These are phyloP conservation scores for Cytospora chrysosperma DNA, from an alignment of 2,329 filamentous ascomycete genomes.

Conservation along the genomic window DNA sequence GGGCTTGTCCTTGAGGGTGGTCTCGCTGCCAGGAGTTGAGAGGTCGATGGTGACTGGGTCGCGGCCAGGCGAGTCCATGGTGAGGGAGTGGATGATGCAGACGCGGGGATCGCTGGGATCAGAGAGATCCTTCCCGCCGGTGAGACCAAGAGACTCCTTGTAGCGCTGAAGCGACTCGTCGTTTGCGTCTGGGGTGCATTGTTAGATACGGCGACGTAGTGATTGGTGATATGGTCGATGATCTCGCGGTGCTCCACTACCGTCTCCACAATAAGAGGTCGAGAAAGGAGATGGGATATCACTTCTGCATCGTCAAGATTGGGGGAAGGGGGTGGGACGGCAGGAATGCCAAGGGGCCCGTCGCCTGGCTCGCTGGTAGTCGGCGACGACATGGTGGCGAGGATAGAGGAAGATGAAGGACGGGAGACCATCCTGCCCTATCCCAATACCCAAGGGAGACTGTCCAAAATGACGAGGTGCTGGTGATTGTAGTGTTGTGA, in stretches of 20 bases:
- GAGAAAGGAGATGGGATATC: not conserved
- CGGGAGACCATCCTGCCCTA: not conserved
- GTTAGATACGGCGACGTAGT: not conserved
- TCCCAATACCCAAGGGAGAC: not conserved
- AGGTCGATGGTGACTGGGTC: constrained; percentile 87
- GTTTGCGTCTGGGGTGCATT: constrained; percentile 50
- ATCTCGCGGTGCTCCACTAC: not conserved
- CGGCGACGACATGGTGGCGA: not conserved
- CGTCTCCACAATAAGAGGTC: not conserved
- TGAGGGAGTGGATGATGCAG: constrained; percentile 89
- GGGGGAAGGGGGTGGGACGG: not conserved
- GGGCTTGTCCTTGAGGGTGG: constrained; percentile 81
- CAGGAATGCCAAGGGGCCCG: not conserved
- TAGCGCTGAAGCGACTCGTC: constrained; percentile 96
- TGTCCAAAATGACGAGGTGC: not conserved
- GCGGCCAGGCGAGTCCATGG: constrained; percentile 82
- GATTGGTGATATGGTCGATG: not conserved
- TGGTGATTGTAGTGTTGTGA: not conserved
- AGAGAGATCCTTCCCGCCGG: constrained; percentile 68
- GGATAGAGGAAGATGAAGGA: not conserved
- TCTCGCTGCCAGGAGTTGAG: constrained; percentile 68
- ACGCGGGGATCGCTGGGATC: constrained; percentile 81
- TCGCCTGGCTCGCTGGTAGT: not conserved
- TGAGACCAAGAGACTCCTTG: constrained; percentile 93
- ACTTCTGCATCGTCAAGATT: not conserved